Percentiles rank a stretch among this genome's conserved stretches.
Evolutionary conservation across 371 early-diverging fungal genomes (phyloP).

Genomic region (Quaeritorhiza haematococci): DNA sequence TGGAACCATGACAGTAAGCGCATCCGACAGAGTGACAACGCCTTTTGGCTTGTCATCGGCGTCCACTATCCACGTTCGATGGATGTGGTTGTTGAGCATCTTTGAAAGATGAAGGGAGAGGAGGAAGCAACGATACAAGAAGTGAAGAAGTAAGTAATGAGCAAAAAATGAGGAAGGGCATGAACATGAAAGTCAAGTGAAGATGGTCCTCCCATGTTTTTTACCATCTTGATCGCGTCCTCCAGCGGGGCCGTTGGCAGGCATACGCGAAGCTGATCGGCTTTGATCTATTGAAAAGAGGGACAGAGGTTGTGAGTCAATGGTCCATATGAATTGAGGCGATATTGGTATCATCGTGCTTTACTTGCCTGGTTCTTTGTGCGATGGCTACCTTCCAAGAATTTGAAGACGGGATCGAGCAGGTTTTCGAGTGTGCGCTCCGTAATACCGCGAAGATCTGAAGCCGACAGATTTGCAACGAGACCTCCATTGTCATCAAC

Average conservation of each 20-base stretch:
- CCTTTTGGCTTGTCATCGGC: conserved; percentile 30
- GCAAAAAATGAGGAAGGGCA: conserved; percentile 6
- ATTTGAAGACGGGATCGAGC: conserved; percentile 31
- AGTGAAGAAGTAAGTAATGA: not conserved
- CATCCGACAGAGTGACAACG: conserved; percentile 34
- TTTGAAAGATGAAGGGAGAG: not conserved
- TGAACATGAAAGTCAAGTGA: no score
- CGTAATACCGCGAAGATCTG: conserved; percentile 39
- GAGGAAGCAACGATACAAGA: not conserved
- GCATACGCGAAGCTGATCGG: conserved; percentile 31
- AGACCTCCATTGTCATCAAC: conserved; percentile 23
- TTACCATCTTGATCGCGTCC: conserved; percentile 8
- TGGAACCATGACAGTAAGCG: conserved; percentile 23
- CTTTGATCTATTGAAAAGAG: no score
- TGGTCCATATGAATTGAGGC: no score
- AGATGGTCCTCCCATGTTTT: not conserved
- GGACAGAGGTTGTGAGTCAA: no score
- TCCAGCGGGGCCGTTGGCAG: conserved; percentile 7
- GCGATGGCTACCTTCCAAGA: no score
- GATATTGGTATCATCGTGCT: no score
- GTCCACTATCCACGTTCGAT: conserved; percentile 38
- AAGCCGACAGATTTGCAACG: conserved; percentile 38
- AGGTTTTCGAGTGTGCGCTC: conserved; percentile 22
- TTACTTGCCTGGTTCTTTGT: no score
- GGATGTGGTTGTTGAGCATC: conserved; percentile 24